Base-by-base conservation (phyloP, 177 flowering plant species). In the Telopea speciosissima region DNA sequence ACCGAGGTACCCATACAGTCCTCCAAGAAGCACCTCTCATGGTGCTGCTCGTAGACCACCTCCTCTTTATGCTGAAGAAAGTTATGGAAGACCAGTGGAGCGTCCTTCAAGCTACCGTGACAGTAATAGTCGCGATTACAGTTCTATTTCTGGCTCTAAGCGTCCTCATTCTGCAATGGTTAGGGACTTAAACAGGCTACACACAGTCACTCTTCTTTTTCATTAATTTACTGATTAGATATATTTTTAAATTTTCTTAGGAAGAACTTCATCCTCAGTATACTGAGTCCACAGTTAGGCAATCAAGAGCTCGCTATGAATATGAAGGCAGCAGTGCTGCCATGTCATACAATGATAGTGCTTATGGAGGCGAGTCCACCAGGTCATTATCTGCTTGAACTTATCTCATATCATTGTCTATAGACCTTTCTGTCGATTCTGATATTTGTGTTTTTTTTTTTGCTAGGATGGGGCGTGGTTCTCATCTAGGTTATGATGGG, bases 81-180 rank as follows among this genome's bases (percentile, higher is more conserved):
- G 71, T 61, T 77, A 79, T 71, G 76, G 71, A 44, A 66, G 82
- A 60, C 67, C 62, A n/a, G 28, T 72, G 68, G 82, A 80, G 58
- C 77, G 74, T 17, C 74, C 79, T 52, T 52, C 73, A 63, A 72
- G 74, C 73, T 80, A 77, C 66, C 82, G 67, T 45, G 82, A 72
- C 28, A 60, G 74, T 65, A 78, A 75, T 36, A 63, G 63, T 69
- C 82, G 63, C 67, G 79, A 74, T 10, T 80, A 80, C 12, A 22
- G 70, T 65, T 70, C 79, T 71, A 25, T 68, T 44, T 74, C 80
- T 69, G 79, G 82, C 25, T 70, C 76, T 44, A 80, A 80, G 64
- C 78, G 82, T 24, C 67, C 72, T 60, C 74, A 74, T 67, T 59
- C 80, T 74, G 75, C 74, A 11, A 67, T 72, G 72, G 80, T 77